These are phyloP conservation scores for Pythium utonaiense DNA, from an alignment of 352 stramenopile genomes.

Conservation along the genomic window DNA sequence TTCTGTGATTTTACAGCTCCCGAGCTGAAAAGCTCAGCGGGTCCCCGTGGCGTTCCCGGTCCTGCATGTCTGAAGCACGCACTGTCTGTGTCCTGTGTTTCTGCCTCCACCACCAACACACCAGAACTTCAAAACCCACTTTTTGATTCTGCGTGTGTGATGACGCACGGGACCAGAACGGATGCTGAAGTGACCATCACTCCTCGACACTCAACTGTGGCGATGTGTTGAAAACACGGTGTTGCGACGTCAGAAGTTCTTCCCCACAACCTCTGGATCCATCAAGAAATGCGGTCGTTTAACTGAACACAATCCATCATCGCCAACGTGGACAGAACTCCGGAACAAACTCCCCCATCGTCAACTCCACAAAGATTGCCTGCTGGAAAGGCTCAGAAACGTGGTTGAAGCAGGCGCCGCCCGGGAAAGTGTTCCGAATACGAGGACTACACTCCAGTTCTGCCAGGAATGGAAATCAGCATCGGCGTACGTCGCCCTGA, in stretches of 20 bases:
- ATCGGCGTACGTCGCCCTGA: not conserved
- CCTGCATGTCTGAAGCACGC: slow-evolving; percentile 14
- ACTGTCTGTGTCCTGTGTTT: slow-evolving; percentile 14
- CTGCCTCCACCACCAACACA: not conserved
- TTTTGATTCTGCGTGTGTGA: not conserved
- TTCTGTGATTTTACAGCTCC: not conserved
- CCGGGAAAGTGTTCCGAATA: slow-evolving; percentile 17
- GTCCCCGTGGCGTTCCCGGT: not conserved
- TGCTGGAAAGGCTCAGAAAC: slow-evolving; percentile 15
- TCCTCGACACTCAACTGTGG: slow-evolving; percentile 11
- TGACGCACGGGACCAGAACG: slow-evolving; percentile 8
- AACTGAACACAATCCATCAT: slow-evolving; percentile 3
- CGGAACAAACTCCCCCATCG: not conserved
- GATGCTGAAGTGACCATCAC: slow-evolving; percentile 20
- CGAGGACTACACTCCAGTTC: slow-evolving; percentile 2
- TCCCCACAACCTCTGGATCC: not conserved
- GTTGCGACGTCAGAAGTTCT: not conserved
- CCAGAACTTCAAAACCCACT: not conserved
- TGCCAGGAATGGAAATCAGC: not conserved
- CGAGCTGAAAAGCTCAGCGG: slow-evolving; percentile 5
- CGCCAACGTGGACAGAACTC: too few relatives aligned
- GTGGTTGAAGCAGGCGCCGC: slow-evolving; percentile 1
- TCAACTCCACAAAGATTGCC: not conserved
- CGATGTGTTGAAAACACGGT: not conserved
- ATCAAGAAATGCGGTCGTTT: not conserved